phyloP scores from a whole-genome alignment of 2,329 filamentous ascomycete genomes.

The Alternaria sp. region DNA sequence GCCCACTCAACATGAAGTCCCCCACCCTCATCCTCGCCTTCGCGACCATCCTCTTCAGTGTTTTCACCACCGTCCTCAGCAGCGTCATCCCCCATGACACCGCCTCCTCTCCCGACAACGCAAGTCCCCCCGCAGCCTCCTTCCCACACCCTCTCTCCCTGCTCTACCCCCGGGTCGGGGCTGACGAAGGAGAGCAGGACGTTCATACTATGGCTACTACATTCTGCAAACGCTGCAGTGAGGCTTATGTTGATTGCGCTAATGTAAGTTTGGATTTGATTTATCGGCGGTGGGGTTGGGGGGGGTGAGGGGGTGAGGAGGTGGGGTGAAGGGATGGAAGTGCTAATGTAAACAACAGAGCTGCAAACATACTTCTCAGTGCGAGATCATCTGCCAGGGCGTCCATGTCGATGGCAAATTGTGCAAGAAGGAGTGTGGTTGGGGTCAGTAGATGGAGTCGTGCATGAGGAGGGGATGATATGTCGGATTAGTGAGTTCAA shows the following conservation, averaged over 20 bases:
- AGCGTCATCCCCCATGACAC: not conserved
- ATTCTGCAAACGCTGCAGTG: not conserved
- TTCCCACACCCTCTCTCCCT: not conserved
- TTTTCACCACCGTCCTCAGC: not conserved
- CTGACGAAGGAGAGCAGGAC: not conserved
- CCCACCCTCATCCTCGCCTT: not conserved
- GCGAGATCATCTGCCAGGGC: not conserved
- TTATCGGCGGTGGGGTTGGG: too few species aligned
- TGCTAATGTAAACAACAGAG: not conserved
- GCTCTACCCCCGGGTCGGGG: not conserved
- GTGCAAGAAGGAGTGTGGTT: not conserved
- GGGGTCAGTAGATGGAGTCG: not conserved
- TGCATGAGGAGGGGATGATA: not conserved
- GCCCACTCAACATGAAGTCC: not conserved
- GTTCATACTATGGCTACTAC: not conserved
- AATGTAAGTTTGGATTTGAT: too few species aligned
- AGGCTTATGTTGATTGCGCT: not conserved
- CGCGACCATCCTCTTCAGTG: too few species aligned
- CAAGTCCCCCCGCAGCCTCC: not conserved
- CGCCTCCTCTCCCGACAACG: not conserved
- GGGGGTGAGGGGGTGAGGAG: too few species aligned
- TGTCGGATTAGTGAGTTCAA: too few species aligned
- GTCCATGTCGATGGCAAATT: not conserved
- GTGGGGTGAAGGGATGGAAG: too few species aligned
- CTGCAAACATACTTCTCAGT: not conserved